Evolutionary conservation across 2,329 filamentous ascomycete genomes (phyloP), one percentile per base, ranked within the genome.

Genomic region (Torrubiellomyces zombiae): DNA sequence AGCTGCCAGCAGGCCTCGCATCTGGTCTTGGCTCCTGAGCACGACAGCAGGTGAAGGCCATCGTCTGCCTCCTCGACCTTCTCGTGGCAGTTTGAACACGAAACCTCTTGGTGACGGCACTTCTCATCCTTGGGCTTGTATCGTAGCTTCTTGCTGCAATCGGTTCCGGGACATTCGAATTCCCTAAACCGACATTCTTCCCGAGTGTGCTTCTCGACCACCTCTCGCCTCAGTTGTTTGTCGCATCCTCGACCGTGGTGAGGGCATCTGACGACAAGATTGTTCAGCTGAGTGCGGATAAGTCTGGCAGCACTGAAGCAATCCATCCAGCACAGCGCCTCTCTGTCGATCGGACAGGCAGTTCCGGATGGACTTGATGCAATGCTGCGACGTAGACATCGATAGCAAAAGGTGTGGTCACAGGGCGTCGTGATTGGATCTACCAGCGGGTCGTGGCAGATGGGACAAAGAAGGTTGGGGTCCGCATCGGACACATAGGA

Each of bases 391-490:
- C 51, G 49, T 25, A 75, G 51, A 38, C 71, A 76, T 4, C 53
- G 52, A 25, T 60, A 58, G 38, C 71, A 76, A 40, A 76, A 76
- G 9, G 67, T 70, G 42, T 76, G 71, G 29, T 72, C 65, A 45
- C 71, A 76, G 6, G 53, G 50, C 1, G 69, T 74, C 20, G 69
- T 70, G 23, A 70, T 55, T 1, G 71, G 69, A 9, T 63, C 55
- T 23, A 75, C 51, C 20, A 75, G 57, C 3, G 71, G 63, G 8
- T 67, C 58, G 36, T 65, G 66, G 47, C 71, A 76, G 31, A 68
- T 62, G 4, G 62, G 60, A 25, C 56, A 61, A 28, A 67, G 48
- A 9, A 64, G 44, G 23, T 60, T 62, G 28, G 56, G 46, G 35
- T 66, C 60, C 18, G 48, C 39, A 11, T 51, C 55, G 21, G 39